Conservation (phyloP, 208 protist species). For the Strigomonas culicis region DNA sequence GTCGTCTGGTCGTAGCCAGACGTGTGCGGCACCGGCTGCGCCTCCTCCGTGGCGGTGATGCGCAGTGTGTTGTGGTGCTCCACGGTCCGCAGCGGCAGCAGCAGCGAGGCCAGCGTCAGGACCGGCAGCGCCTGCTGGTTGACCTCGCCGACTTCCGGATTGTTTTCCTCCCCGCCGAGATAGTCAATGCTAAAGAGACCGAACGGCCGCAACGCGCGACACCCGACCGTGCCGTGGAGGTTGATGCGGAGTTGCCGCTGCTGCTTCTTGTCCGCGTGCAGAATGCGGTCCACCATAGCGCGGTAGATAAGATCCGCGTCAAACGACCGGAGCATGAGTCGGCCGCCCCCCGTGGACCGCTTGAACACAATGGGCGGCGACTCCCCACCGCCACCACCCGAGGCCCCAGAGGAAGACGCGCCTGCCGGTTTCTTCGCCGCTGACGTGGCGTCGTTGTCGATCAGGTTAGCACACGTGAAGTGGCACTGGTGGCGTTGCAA, state of each 20-base stretch:
- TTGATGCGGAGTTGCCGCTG: constrained; percentile 34
- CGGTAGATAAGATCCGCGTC: constrained; percentile 4
- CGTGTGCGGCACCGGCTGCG: constrained; percentile 29
- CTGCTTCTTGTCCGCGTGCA: constrained; percentile 11
- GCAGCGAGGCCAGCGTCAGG: constrained; percentile 63
- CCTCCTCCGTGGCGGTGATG: constrained; percentile 4
- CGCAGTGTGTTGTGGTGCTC: constrained; percentile 3
- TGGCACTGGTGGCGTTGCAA: constrained; percentile 52
- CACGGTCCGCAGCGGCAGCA: constrained; percentile 44
- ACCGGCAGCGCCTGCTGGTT: constrained; percentile 52
- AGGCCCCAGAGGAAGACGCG: no score
- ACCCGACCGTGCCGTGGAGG: constrained; percentile 53
- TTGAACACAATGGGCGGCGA: not conserved
- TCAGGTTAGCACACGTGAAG: constrained; percentile 16
- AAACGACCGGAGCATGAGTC: not conserved
- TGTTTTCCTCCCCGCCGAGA: constrained; percentile 39
- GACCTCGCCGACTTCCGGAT: constrained; percentile 27
- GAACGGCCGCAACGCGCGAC: constrained; percentile 46
- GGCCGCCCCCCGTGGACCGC: not conserved
- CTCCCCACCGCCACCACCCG: constrained; percentile 4
- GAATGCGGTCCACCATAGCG: not conserved
- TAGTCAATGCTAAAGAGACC: constrained; percentile 59
- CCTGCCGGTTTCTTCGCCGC: no score
- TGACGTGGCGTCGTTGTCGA: not conserved
- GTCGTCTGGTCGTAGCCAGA: constrained; percentile 52